Base-by-base conservation (phyloP, 495 filamentous ascomycete genomes). In the Lasiosphaeria ovina region DNA sequence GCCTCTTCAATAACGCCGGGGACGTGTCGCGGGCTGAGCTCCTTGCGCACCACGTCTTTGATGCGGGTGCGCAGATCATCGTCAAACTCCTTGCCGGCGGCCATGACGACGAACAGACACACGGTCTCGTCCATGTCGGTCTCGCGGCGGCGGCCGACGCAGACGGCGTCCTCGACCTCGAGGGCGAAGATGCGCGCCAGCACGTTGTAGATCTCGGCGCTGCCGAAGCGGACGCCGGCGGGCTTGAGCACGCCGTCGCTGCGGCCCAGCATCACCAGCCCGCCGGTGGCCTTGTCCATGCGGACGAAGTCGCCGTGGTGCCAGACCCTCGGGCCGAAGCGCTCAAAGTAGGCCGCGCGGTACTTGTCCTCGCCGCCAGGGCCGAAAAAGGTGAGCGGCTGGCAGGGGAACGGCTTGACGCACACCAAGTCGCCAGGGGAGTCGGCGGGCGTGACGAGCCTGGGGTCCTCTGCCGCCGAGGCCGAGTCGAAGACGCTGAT, bases 251-350 rank as follows among this genome's bases (percentile, higher is more conserved):
- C 85, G 14, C 89, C 90, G 67, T 93, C 90, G 36, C 84, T 85
- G 16, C 90, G 83, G 4, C 90, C 90, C 0, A 96, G 79, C 92
- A 97, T 94, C 47, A 87, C 73, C 56, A 97, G 71, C 0, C 92
- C 92, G 10, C 90, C 87, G 0, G 90, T 93, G 16, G 79, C 62
- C 0, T 85, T 83, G 65, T 90, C 86, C 64, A 97, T 79, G 32
- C 88, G 83, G 12, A 97, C 83, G 67, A 96, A 97, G 70, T 98
- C 94, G 3, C 94, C 94, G 69, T 98, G 94, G 71, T 96, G 92
- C 94, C 93, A 98, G 32, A 96, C 76, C 3, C 70, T 68, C 8
- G 70, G 73, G 12, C 44, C 44, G 66, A 97, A 97, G 11, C 83
- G 82, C 57, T 93, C 89, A 65, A 98, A 98, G 72, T 98, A 98